Evolutionary conservation across 768 basidiomycete genomes (phyloP), one percentile per base, ranked within the genome.

Genomic region (Dacryopinax spathularia): DNA sequence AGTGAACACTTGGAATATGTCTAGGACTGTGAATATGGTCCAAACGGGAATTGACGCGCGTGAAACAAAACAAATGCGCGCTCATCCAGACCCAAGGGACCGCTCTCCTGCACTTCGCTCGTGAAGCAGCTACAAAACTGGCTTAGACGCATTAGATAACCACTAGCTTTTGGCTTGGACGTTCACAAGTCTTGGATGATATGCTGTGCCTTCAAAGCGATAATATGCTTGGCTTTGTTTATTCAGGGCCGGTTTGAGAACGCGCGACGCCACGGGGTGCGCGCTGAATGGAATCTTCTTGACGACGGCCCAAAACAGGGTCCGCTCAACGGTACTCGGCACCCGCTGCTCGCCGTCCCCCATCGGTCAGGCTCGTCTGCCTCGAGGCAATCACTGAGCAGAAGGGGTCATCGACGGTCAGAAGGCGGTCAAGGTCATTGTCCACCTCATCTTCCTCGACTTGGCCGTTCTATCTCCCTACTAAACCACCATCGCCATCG

Each of bases 171-270:
- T n/a, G n/a, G n/a, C n/a, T n/a, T n/a, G n/a, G n/a, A n/a, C n/a
- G n/a, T n/a, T n/a, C n/a, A n/a, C n/a, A n/a, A n/a, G n/a, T n/a
- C n/a, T n/a, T n/a, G n/a, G n/a, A n/a, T n/a, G n/a, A n/a, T n/a
- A n/a, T n/a, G n/a, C n/a, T n/a, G n/a, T n/a, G n/a, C n/a, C n/a
- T n/a, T n/a, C n/a, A n/a, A n/a, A n/a, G n/a, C n/a, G n/a, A 56
- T 56, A 29, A 27, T 27, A 56, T 5, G 10, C 48, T 5, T 56
- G 39, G 39, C 39, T 6, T 56, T 56, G 48, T 56, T 56, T 56
- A 56, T 20, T 56, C 48, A 56, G 48, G 48, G 48, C 48, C 48
- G 48, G 48, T 56, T 27, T 37, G 12, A 27, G 48, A n/a, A 56
- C 48, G 48, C 29, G 48, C 5, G 6, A 13, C 39, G 4, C 39